Conservation (phyloP, 2,329 filamentous ascomycete species). For the Ophiocordyceps sinensis region DNA sequence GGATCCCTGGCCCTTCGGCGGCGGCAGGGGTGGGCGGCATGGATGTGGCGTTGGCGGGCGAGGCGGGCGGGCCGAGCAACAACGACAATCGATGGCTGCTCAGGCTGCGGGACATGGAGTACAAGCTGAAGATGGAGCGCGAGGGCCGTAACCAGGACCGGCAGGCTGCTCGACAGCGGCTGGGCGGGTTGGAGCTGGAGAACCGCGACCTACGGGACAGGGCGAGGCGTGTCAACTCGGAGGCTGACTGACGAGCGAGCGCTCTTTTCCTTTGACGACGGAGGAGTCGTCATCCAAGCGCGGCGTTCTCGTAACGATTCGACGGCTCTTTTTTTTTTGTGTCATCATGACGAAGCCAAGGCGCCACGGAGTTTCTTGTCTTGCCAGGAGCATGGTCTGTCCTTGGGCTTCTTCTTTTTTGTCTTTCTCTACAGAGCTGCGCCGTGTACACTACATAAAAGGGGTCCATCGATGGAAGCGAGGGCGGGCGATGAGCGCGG, state of each 20-base stretch:
- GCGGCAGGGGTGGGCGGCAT: slow-evolving; percentile 9
- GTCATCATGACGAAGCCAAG: no score
- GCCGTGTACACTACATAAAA: no score
- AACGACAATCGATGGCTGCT: slow-evolving; percentile 71
- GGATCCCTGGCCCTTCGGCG: slow-evolving; percentile 11
- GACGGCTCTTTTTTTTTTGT: no score
- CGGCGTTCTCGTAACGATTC: no score
- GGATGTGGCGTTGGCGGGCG: slow-evolving; percentile 13
- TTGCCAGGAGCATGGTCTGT: no score
- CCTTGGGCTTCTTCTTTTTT: no score
- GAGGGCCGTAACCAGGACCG: slow-evolving; percentile 78
- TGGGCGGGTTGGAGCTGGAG: slow-evolving; percentile 62
- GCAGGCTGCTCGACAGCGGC: slow-evolving; percentile 62
- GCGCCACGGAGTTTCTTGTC: no score
- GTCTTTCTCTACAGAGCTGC: no score
- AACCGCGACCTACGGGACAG: slow-evolving; percentile 55
- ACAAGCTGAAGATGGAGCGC: slow-evolving; percentile 75
- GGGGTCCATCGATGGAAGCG: no score
- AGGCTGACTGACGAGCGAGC: slow-evolving; percentile 8
- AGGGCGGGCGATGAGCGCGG: no score
- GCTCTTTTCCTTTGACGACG: no score
- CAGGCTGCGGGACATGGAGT: slow-evolving; percentile 73
- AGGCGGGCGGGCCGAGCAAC: slow-evolving; percentile 8
- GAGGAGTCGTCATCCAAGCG: no score
- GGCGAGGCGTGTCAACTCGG: slow-evolving; percentile 28